phyloP scores from a whole-genome alignment of 2,329 filamentous ascomycete species.

The Camillea tinctor region DNA sequence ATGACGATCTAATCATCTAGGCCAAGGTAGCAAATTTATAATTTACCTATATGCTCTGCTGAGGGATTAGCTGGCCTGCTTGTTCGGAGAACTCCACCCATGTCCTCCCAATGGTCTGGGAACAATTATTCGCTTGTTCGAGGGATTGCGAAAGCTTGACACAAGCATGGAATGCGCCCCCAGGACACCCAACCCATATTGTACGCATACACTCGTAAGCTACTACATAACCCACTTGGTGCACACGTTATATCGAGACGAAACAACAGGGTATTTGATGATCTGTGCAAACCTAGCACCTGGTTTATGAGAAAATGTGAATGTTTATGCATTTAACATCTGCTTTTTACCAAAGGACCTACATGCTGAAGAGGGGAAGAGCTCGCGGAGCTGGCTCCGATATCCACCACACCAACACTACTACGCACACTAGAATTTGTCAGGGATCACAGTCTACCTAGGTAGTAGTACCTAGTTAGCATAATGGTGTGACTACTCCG shows the following conservation, averaged over 20 bases:
- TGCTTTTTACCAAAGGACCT: no score
- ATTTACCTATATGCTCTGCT: neutral
- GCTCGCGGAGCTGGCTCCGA: neutral
- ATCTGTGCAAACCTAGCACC: neutral
- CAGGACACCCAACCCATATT: neutral
- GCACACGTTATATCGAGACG: no score
- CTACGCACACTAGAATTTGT: no score
- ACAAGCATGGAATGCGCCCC: neutral
- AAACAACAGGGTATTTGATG: neutral
- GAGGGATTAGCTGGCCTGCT: no score
- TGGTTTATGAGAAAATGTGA: neutral
- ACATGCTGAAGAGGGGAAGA: no score
- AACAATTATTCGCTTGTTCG: neutral
- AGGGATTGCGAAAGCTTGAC: neutral
- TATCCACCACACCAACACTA: neutral
- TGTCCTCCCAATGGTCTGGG: neutral
- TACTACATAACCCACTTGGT: neutral
- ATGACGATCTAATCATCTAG: neutral
- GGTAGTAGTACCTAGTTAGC: constrained; percentile 5
- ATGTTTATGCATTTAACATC: no score
- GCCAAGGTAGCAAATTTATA: neutral
- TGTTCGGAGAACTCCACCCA: neutral
- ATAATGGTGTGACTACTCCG: constrained; percentile 40
- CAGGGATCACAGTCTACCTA: neutral
- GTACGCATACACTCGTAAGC: neutral